phyloP scores from a whole-genome alignment of 2,329 filamentous ascomycete species.

The Coleophoma eucalyptorum region DNA sequence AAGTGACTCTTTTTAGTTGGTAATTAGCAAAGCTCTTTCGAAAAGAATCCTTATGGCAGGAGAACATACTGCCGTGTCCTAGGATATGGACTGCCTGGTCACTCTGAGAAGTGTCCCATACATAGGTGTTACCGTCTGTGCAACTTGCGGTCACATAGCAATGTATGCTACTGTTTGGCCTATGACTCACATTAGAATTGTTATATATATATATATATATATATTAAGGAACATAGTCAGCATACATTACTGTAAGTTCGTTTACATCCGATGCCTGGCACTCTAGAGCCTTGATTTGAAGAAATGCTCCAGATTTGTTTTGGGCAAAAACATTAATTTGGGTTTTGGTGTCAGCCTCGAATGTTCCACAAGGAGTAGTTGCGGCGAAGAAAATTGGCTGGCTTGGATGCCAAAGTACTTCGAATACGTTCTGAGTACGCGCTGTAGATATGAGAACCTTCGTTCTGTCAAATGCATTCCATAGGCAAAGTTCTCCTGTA shows the following conservation, averaged over 20 bases:
- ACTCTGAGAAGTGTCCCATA: conserved; percentile 57
- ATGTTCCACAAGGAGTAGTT: conserved; percentile 45
- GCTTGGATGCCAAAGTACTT: conserved; percentile 59
- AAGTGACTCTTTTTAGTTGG: conserved; percentile 16
- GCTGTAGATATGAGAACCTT: conserved; percentile 46
- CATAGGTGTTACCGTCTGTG: conserved; percentile 57
- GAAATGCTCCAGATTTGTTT: conserved; percentile 33
- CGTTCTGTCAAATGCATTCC: conserved; percentile 40
- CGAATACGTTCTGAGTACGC: conserved; percentile 58
- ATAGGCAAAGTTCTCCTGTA: conserved; percentile 57
- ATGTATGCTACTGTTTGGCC: conserved; percentile 45
- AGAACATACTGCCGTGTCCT: conserved; percentile 39
- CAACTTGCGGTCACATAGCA: conserved; percentile 58
- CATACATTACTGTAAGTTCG: conserved; percentile 51
- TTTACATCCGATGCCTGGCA: conserved; percentile 59
- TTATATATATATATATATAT: no score
- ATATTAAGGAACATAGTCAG: background rate
- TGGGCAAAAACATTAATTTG: conserved; percentile 53
- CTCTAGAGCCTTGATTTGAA: conserved; percentile 51
- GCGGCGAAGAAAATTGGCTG: conserved; percentile 51
- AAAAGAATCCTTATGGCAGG: conserved; percentile 5
- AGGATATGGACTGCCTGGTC: conserved; percentile 54
- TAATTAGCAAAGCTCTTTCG: no score
- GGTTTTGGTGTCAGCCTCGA: conserved; percentile 43
- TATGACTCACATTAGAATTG: conserved; percentile 23